Evolutionary conservation across 441 rosid genomes (phyloP).

Genomic region (Erysimum cheiri): DNA sequence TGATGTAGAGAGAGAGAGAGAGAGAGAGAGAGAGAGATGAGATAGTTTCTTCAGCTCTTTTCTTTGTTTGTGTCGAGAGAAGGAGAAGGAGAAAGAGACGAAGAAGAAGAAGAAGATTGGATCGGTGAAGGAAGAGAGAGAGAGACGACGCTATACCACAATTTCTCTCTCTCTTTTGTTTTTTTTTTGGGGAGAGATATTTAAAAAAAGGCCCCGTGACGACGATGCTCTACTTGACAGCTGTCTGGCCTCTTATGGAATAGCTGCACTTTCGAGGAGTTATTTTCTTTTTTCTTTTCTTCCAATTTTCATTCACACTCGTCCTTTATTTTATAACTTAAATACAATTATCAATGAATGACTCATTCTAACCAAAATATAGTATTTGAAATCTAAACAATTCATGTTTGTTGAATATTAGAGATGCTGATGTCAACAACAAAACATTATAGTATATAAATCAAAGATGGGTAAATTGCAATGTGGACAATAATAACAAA

Average conservation of each 20-base stretch:
- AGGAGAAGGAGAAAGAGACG: too few species aligned
- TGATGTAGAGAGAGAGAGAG: not conserved
- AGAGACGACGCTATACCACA: slow-evolving; percentile 38
- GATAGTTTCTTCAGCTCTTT: slow-evolving; percentile 38
- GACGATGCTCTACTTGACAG: slow-evolving; percentile 36
- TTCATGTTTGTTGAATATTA: not conserved
- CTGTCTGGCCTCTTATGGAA: slow-evolving; percentile 39
- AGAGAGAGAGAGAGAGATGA: too few species aligned
- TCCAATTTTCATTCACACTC: not conserved
- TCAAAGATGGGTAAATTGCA: too few species aligned
- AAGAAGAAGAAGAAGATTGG: slow-evolving; percentile 41
- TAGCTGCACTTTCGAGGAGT: slow-evolving; percentile 30
- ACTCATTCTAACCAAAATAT: not conserved
- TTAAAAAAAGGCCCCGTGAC: slow-evolving; percentile 24
- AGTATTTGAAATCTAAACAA: not conserved
- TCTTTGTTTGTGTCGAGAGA: slow-evolving; percentile 33
- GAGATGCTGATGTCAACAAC: not conserved
- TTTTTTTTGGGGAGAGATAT: too few species aligned
- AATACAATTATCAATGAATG: not conserved
- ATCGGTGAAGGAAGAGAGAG: slow-evolving; percentile 21
- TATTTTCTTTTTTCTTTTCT: not conserved
- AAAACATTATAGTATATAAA: too few species aligned
- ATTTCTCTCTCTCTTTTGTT: not conserved
- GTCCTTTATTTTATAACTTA: not conserved
- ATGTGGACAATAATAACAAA: too few species aligned